Conservation (phyloP, 768 basidiomycete genomes). For the Mycena belliarum region DNA sequence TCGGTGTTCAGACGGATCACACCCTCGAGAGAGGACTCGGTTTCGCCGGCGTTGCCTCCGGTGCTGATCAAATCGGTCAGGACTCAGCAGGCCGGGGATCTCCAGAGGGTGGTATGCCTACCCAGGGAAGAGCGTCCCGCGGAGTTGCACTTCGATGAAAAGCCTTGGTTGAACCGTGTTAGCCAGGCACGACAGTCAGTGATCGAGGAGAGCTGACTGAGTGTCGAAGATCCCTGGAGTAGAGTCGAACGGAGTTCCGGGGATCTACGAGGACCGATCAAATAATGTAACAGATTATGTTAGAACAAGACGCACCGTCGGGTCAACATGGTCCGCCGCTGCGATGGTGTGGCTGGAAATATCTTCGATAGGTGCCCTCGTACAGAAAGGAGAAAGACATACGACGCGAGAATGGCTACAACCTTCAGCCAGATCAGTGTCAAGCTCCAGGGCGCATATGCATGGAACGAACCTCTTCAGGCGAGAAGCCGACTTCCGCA, state of each 20-base stretch:
- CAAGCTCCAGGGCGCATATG: too few relatives aligned
- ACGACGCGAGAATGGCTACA: slow-evolving; percentile 35
- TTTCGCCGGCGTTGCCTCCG: slow-evolving; percentile 24
- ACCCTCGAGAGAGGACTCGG: slow-evolving; percentile 22
- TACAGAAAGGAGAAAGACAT: neutral
- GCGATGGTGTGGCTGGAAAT: slow-evolving; percentile 28
- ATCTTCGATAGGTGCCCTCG: too few relatives aligned
- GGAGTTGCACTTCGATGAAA: slow-evolving; percentile 35
- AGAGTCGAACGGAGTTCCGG: slow-evolving; percentile 45
- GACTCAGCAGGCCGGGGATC: neutral
- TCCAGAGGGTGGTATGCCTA: slow-evolving; percentile 11
- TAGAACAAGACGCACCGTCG: neutral
- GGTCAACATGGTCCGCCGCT: slow-evolving; percentile 35
- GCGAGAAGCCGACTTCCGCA: slow-evolving; percentile 35
- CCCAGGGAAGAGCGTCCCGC: slow-evolving; percentile 28
- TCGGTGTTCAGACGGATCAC: slow-evolving; percentile 25
- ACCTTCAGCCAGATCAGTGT: too few relatives aligned
- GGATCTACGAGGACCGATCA: slow-evolving; percentile 11
- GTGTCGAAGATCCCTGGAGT: slow-evolving; percentile 45
- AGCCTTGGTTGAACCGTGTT: slow-evolving; percentile 2
- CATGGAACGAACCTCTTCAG: slow-evolving; percentile 37
- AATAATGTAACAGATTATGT: neutral
- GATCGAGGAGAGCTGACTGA: slow-evolving; percentile 28
- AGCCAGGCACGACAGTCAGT: neutral
- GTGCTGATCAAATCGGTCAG: slow-evolving; percentile 22